These are phyloP conservation scores for Cyclanthera cordifolia DNA, from an alignment of 306 rosid species.

Conservation along the genomic window DNA sequence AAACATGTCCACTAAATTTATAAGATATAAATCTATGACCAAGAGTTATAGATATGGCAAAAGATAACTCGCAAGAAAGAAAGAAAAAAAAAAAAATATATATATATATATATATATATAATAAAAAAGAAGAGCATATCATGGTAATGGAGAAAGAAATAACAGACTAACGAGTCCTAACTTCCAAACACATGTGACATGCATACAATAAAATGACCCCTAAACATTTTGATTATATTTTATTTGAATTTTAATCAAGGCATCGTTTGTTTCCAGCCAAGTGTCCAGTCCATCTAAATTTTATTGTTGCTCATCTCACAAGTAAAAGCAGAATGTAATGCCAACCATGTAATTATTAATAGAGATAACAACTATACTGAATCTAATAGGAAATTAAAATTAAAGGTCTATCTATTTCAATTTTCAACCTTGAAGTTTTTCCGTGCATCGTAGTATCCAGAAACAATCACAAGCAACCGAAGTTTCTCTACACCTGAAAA, in stretches of 20 bases:
- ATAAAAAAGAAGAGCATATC: not conserved
- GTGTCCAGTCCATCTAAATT: not conserved
- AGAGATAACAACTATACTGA: not conserved
- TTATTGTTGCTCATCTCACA: not conserved
- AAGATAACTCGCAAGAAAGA: not conserved
- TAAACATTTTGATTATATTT: not conserved
- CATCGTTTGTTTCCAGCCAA: not conserved
- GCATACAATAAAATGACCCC: not conserved
- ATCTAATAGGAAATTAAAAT: not conserved
- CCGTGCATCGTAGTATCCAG: constrained; percentile 51
- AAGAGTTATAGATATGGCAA: not conserved
- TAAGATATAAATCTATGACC: not conserved
- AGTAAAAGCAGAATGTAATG: not conserved
- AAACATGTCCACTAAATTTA: not conserved
- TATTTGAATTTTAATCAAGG: not conserved
- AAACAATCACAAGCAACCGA: constrained; percentile 47
- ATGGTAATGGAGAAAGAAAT: not conserved
- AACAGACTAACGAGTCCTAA: not conserved
- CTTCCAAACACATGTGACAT: constrained; percentile 5
- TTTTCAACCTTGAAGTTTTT: constrained; percentile 72
- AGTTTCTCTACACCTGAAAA: constrained; percentile 55
- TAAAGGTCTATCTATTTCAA: constrained; percentile 9
- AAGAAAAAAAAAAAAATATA: not conserved
- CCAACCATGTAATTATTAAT: not conserved
- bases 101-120: no score